Percentiles rank a stretch among this genome's conserved stretches.
Evolutionary conservation across 768 basidiomycete genomes (phyloP).

Genomic region (Xerocomellus amylosporus): DNA sequence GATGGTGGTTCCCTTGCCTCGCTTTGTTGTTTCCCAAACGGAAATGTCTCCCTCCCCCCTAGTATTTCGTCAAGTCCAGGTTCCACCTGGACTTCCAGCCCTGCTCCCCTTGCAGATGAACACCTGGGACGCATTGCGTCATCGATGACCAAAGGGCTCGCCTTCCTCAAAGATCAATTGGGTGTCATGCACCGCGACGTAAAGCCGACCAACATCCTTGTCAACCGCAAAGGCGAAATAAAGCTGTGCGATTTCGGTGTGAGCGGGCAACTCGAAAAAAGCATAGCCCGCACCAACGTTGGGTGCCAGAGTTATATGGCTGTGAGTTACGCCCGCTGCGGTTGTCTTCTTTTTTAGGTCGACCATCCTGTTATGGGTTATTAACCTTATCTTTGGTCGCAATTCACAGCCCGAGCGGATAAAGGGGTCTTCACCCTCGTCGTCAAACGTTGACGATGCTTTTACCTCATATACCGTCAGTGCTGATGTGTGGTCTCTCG

Average conservation of each 20-base stretch:
- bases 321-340: constrained; percentile 44
- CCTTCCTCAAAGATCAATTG: constrained; percentile 92
- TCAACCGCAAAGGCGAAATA: constrained; percentile 83
- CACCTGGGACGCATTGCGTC: constrained; percentile 80
- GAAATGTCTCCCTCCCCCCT: constrained; percentile 34
- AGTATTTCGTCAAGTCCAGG: constrained; percentile 32
- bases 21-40: constrained; percentile 49
- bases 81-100: constrained; percentile 35
- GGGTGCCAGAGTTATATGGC: constrained; percentile 99
- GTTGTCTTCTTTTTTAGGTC: constrained; percentile 1
- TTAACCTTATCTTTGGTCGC: not conserved
- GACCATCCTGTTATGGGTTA: not conserved
- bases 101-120: constrained; percentile 57
- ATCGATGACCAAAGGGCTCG: constrained; percentile 83
- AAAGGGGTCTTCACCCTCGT: constrained; percentile 72
- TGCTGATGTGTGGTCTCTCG: constrained; percentile 97
- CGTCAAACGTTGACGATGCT: constrained; percentile 30
- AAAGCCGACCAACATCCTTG: constrained; percentile 91
- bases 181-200: constrained; percentile 87
- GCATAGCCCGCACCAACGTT: constrained; percentile 95
- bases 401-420: constrained; percentile 84
- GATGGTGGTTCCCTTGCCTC: constrained; percentile 95
- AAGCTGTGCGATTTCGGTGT: constrained; percentile 99
- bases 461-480: constrained; percentile 82
- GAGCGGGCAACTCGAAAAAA: constrained; percentile 94